These are phyloP conservation scores for Candida schatavii DNA, from an alignment of 805 yeast species.

Conservation along the genomic window DNA sequence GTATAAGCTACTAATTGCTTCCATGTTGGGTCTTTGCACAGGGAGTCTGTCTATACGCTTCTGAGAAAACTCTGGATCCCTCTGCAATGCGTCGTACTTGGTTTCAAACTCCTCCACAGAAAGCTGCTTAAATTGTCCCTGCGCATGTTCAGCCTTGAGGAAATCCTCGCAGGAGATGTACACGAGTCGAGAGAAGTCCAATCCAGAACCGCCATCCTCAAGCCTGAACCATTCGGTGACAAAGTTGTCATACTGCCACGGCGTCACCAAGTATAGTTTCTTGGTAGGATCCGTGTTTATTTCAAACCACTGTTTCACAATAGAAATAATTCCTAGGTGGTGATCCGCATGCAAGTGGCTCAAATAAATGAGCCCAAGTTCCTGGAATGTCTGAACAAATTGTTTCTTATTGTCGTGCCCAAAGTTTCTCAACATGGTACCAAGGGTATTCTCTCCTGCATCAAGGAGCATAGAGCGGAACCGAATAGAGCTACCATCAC, in stretches of 20 bases:
- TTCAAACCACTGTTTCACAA: constrained; percentile 67
- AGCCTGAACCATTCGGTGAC: constrained; percentile 63
- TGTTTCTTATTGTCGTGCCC: constrained; percentile 43
- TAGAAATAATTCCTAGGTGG: constrained; percentile 76
- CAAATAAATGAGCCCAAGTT: constrained; percentile 63
- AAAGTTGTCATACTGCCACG: constrained; percentile 70
- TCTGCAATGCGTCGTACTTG: constrained; percentile 12
- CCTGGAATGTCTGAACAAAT: constrained; percentile 45
- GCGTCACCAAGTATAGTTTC: constrained; percentile 60
- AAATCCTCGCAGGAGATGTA: constrained; percentile 64
- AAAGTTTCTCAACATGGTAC: constrained; percentile 62
- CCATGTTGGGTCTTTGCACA: constrained; percentile 25
- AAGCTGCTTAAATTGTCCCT: constrained; percentile 27
- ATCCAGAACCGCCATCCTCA: constrained; percentile 31
- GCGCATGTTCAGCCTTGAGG: constrained; percentile 26
- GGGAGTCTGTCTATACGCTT: constrained; percentile 17
- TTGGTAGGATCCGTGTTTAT: constrained; percentile 28
- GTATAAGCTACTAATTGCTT: constrained; percentile 32
- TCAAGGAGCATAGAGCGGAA: constrained; percentile 64
- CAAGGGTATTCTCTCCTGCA: constrained; percentile 94
- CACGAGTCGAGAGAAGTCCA: constrained; percentile 40
- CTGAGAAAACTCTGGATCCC: constrained; percentile 7
- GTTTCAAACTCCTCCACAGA: constrained; percentile 30
- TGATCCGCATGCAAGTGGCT: constrained; percentile 98
- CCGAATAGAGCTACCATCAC: constrained; percentile 9